phyloP scores from a whole-genome alignment of 2,329 filamentous ascomycete species.

The Aspergillus pseudoterreus region DNA sequence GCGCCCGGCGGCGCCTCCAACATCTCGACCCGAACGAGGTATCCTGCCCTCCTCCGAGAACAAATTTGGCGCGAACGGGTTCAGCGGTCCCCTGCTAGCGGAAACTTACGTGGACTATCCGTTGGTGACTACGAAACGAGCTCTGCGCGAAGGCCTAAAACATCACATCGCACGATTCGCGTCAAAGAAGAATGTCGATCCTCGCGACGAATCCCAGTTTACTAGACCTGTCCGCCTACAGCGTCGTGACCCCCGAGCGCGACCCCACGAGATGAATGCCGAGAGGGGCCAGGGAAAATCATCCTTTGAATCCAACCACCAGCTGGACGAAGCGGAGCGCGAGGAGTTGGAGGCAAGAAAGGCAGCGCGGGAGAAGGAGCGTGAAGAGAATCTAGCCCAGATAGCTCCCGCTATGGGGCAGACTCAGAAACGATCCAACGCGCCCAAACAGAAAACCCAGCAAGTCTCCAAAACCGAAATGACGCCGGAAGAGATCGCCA shows the following conservation, averaged over 20 bases:
- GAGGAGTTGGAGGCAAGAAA: slow-evolving; percentile 57
- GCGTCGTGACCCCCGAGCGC: slow-evolving; percentile 74
- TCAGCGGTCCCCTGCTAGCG: slow-evolving; percentile 40
- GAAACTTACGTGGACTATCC: slow-evolving; percentile 56
- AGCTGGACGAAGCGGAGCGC: slow-evolving; percentile 64
- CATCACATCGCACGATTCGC: slow-evolving; percentile 85
- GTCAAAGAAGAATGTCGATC: slow-evolving; percentile 58
- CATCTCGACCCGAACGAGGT: slow-evolving; percentile 17
- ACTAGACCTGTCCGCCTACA: slow-evolving; percentile 84
- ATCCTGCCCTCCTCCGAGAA: slow-evolving; percentile 21
- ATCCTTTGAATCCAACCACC: slow-evolving; percentile 34
- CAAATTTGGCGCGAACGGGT: slow-evolving; percentile 38
- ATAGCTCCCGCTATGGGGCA: slow-evolving; percentile 78
- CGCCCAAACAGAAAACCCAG: slow-evolving; percentile 73
- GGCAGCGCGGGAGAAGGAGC: slow-evolving; percentile 78
- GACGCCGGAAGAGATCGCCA: slow-evolving; percentile 67
- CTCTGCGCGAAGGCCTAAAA: slow-evolving; percentile 72
- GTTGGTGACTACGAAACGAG: slow-evolving; percentile 77
- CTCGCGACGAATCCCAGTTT: slow-evolving; percentile 77
- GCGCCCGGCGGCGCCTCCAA: slow-evolving; percentile 17
- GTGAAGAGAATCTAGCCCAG: slow-evolving; percentile 82
- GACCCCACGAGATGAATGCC: slow-evolving; percentile 53
- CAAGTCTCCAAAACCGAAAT: slow-evolving; percentile 81
- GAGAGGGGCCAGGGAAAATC: slow-evolving; percentile 39
- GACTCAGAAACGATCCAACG: slow-evolving; percentile 64